Evolutionary conservation across 805 yeast species (phyloP), one percentile per base, ranked within the genome.

Genomic region (Teunomyces gatunensis): DNA sequence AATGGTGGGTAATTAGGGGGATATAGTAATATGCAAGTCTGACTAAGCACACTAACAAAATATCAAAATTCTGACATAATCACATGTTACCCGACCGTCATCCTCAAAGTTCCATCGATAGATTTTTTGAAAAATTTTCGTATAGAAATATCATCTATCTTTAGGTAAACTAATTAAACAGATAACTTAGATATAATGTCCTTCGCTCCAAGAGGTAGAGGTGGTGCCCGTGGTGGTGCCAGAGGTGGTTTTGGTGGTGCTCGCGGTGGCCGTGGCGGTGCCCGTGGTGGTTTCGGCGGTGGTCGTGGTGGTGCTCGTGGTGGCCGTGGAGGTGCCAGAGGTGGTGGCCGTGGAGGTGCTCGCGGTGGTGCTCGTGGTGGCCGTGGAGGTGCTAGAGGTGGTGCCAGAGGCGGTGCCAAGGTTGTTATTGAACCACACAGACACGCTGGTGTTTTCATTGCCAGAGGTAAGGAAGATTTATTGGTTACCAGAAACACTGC

Each of bases 391-490:
- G 85, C 83, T 51, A 60, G 83, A 53, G 92, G 91, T 57, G 95
- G 94, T 71, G 91, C 92, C 55, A 67, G 78, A 56, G 94, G 92
- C 62, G 96, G 95, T 69, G 96, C 97, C 63, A 94, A 87, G 79
- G 98, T 92, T 59, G 89, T 92, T 65, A 86, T 92, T 60, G 99
- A 94, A 78, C 97, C 98, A 62, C 99, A 94, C 76, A 87, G 97
- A 78, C 98, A 94, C 69, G 96, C 91, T 47, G 99, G 95, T 83
- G 97, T 94, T 58, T 94, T 84, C 84, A 92, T 94, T 74, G 99
- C 98, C 71, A 89, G 98, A 79, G 99, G 99, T 73, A 94, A 94
- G 75, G 99, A 94, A 79, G 99, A 94, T 83, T 81, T 94, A 69
- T 81, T 94, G 64, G 96, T 94, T 54, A 94, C 99, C 64, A 92